Base-by-base conservation (phyloP, 1,284 basidiomycete species). In the Tilletia walkeri region DNA sequence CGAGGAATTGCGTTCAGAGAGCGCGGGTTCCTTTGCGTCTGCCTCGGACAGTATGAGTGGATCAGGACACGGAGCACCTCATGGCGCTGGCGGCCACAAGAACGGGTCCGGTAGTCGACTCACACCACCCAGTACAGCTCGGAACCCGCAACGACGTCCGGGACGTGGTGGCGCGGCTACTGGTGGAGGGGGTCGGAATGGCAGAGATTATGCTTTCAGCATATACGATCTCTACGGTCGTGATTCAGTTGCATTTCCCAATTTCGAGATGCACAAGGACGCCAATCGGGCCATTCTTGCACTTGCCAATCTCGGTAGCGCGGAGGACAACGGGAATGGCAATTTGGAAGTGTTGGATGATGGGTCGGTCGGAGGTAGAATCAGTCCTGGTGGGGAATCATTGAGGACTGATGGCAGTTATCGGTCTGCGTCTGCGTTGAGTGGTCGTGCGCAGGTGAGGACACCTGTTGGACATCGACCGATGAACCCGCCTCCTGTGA, bases 191-290 rank as follows among this genome's bases (percentile, higher is more conserved):
- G 67, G 67, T 30, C 39, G 47, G 38, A 65, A 41, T n/a, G 70
- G 77, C 38, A 67, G 77, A 30, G 78, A 81, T 68, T 80, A 81
- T 56, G 72, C 79, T 1, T 76, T 80, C 47, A 77, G 75, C 67
- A 81, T 81, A 68, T 81, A 81, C 77, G 79, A 81, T 65, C 75
- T 81, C 45, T 81, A 81, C 65, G 79, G 79, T 10, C 73, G 79
- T 10, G 79, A 81, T 67, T 80, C 78, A 67, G 79, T 81, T 6
- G 79, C 79, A 10, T 81, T 81, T 50, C 79, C 79, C 48, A 80
- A 80, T 71, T 80, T 80, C 69, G 72, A 76, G 69, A 75, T 78
- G 65, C 72, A 70, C 24, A 65, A 69, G 34, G 59, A 63, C 14
- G 59, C 59, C 34, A 63, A 63, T 39, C 34, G 36, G 59, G 59